Base-by-base conservation (phyloP, 2,329 filamentous ascomycete genomes). In the Ophiosphaerella narmari region DNA sequence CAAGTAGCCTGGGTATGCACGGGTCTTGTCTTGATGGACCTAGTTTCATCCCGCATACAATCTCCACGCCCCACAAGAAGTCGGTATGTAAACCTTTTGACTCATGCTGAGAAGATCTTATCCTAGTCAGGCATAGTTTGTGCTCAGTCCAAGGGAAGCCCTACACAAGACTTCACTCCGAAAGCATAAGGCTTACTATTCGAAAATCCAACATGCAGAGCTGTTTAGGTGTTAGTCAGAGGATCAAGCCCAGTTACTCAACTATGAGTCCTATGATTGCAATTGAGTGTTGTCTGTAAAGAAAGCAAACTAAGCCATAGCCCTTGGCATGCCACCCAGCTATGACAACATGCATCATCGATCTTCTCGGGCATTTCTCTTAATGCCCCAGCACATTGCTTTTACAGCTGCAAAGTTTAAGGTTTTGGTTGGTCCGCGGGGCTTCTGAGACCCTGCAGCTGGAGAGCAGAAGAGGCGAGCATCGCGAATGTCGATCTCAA, bases 51-150 rank as follows among this genome's bases (percentile, higher is more conserved):
- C 43, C 43, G 39, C 24, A 43, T 48, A 45, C 35, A 7, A 32
- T 38, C 48, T 49, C 50, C 50, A 57, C 48, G 43, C 39, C 39
- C 34, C 46, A 50, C 54, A 43, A 36, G 29, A 44, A 32, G 43
- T 50, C 46, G 37, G 56, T 42, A 44, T 40, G 32, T n/a, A 26
- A 21, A 23, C 32, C 9, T 31, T 11, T 31, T 31, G 40, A 35
- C 33, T 37, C 18, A 18, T 40, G 55, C n/a, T 18, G 7, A 12
- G 43, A 23, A 44, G 44, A 59, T 64, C 57, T 37, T 48, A 46
- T 31, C 59, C 50, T 16, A 24, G 7, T 29, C 32, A 8, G 31
- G 54, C 50, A 52, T 51, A 50, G 50, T 46, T 35, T 32, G 33
- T 50, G 46, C 26, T 58, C 47, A 49, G 31, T 23, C 16, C 21